Percentiles rank a stretch among this genome's conserved stretches.
These are phyloP conservation scores for Rhododendron griersonianum DNA, from an alignment of 148 eudicot species.

Conservation along the genomic window DNA sequence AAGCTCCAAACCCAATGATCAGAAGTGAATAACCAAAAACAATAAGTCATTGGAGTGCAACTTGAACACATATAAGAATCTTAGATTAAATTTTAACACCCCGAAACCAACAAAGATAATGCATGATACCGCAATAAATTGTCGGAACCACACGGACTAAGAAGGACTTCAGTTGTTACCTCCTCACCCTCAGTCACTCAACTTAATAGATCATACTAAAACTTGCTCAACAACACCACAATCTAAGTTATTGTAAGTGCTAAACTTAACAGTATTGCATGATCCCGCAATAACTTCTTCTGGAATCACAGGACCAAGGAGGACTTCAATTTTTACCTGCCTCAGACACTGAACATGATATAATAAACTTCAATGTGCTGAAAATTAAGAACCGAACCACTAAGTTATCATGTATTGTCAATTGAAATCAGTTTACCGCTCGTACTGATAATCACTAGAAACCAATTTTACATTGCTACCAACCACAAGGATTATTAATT, in stretches of 20 bases:
- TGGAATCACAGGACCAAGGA: conserved; percentile 84
- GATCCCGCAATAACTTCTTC: conserved; percentile 38
- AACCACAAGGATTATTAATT: not conserved
- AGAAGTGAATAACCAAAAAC: not conserved
- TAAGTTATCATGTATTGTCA: not conserved
- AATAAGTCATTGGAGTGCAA: not conserved
- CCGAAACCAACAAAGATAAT: not conserved
- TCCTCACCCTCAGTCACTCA: conserved; percentile 49
- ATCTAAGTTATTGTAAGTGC: not conserved
- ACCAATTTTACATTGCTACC: not conserved
- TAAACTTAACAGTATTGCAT: not conserved
- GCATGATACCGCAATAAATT: conserved; percentile 33
- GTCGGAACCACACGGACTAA: conserved; percentile 72
- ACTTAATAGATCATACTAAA: conserved; percentile 58
- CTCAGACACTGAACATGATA: conserved; percentile 60
- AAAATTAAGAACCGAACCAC: not conserved
- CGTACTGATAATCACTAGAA: not conserved
- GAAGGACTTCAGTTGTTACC: conserved; percentile 68
- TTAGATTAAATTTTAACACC: not conserved
- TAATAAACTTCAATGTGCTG: conserved; percentile 65
- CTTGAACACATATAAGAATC: conserved; percentile 6
- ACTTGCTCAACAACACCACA: conserved; percentile 33
- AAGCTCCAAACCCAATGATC: conserved; percentile 60
- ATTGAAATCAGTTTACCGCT: not conserved
- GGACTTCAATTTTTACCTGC: conserved; percentile 66